A percentile compares a stretch with the other conserved stretches of the same genome.
Conservation (phyloP, 495 filamentous ascomycete species). For the Aspergillus nidulans region DNA sequence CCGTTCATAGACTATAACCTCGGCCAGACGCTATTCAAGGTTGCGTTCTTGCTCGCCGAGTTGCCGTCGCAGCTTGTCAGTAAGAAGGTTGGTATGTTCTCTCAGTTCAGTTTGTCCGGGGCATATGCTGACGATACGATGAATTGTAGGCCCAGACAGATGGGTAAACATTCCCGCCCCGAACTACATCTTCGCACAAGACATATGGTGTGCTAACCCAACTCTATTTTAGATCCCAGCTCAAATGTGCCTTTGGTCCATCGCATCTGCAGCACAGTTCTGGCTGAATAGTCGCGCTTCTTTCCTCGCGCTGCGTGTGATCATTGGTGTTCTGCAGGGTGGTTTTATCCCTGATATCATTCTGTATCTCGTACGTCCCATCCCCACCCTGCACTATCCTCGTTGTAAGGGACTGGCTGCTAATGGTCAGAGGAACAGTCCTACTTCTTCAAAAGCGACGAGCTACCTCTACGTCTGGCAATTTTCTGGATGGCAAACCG, state of each 20-base stretch:
- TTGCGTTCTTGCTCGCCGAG: slow-evolving; percentile 55
- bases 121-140: not conserved
- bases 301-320: slow-evolving; percentile 56
- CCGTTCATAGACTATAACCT: slow-evolving; percentile 21
- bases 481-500: slow-evolving; percentile 62
- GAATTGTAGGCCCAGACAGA: slow-evolving; percentile 60
- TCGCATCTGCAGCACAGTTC: slow-evolving; percentile 61
- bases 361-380: not conserved
- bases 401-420: no score
- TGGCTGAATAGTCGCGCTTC: slow-evolving; percentile 53
- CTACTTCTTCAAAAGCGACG: slow-evolving; percentile 59
- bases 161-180: slow-evolving; percentile 36
- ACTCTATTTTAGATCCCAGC: no score
- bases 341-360: slow-evolving; percentile 49
- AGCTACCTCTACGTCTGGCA: slow-evolving; percentile 50
- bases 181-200: no score
- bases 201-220: no score
- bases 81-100: slow-evolving; percentile 53
- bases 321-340: slow-evolving; percentile 65
- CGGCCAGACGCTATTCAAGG: slow-evolving; percentile 6
- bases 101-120: not conserved
- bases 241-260: slow-evolving; percentile 62
- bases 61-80: slow-evolving; percentile 63
- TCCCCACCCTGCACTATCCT: slow-evolving; percentile 19
- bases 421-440: slow-evolving; percentile 21